Evolutionary conservation across 805 yeast genomes (phyloP).

Genomic region (Cyberlindnera mycetangii): DNA sequence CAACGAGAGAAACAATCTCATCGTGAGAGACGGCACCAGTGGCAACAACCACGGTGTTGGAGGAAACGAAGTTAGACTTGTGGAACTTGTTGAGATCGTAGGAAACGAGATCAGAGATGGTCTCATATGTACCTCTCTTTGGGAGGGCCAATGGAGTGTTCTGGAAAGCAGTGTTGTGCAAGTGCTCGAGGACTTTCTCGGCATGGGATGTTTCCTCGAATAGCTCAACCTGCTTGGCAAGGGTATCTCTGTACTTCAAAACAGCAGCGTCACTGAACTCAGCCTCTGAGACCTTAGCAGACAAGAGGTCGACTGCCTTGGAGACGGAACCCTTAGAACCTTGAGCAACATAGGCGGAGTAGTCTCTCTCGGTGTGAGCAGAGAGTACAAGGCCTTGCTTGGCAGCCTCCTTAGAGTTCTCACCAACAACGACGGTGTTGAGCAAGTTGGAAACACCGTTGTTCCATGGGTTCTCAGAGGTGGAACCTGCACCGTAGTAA

Average conservation of each 20-base stretch:
- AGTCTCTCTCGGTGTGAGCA: conserved; percentile 58
- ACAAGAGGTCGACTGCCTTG: conserved; percentile 52
- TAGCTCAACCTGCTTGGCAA: conserved; percentile 44
- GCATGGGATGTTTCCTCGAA: conserved; percentile 56
- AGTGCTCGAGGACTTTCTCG: conserved; percentile 64
- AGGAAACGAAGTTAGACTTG: conserved; percentile 52
- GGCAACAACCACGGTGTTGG: conserved; percentile 67
- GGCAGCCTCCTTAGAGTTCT: conserved; percentile 34
- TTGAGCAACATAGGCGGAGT: conserved; percentile 58
- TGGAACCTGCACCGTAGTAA: conserved; percentile 73
- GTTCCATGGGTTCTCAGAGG: conserved; percentile 76
- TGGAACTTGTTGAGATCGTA: conserved; percentile 58
- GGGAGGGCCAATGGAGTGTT: conserved; percentile 80
- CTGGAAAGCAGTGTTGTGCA: conserved; percentile 83
- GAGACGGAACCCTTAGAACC: conserved; percentile 46
- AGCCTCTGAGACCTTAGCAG: conserved; percentile 37
- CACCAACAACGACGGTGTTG: conserved; percentile 45
- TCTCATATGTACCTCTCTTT: conserved; percentile 68
- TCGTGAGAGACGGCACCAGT: conserved; percentile 73
- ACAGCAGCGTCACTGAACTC: conserved; percentile 43
- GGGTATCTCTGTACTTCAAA: conserved; percentile 43
- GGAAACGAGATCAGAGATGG: conserved; percentile 53
- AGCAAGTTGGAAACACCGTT: conserved; percentile 75
- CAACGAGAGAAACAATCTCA: conserved; percentile 62
- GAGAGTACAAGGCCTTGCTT: conserved; percentile 55